Base-by-base conservation (phyloP, 2,329 filamentous ascomycete genomes). In the Pyrenophora tritici-repentis region DNA sequence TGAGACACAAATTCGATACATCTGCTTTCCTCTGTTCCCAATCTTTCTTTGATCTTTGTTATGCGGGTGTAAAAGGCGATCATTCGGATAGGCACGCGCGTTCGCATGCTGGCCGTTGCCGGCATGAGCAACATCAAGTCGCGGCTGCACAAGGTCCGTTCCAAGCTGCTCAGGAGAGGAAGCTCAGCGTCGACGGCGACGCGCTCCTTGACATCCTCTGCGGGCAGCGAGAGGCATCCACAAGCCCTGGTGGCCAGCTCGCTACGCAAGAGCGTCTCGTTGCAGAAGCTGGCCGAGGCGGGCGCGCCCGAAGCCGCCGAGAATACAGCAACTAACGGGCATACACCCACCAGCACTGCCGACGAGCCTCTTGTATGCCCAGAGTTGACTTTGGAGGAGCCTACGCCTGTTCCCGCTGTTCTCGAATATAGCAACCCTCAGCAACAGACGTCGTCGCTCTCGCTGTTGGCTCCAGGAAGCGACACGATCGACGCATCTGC, bases 51-150 rank as follows among this genome's bases (percentile, higher is more conserved):
- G 9, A 29, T 29, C 26, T 29, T 29, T 29, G 26, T 29, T 29
- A 29, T 29, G 26, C 26, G 26, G 26, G 26, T 29, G 26, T 29
- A 13, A 29, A 29, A 10, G 26, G 42, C 5, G 9, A 29, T 12
- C 9, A 29, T 29, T 29, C 10, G 26, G 31, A 39, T 51, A 51
- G 37, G 48, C 41, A 35, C 22, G 20, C 48, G 10, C 49, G 37
- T 37, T 50, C 60, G 55, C 54, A 58, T 59, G 59, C 63, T 47
- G 60, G 53, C 53, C 36, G 48, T 63, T 38, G 61, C 57, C 24
- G 64, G 59, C 34, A 72, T 72, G 71, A 66, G 65, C 55, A 70
- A 63, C 57, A 62, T 71, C 59, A 73, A 72, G 63, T 62, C 67
- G 36, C 60, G 68, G 12, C 60, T 72, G 52, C 64, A 55, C 42